Evolutionary conservation across 179 eudicot genomes (phyloP).

Genomic region (Beta corolliflora): DNA sequence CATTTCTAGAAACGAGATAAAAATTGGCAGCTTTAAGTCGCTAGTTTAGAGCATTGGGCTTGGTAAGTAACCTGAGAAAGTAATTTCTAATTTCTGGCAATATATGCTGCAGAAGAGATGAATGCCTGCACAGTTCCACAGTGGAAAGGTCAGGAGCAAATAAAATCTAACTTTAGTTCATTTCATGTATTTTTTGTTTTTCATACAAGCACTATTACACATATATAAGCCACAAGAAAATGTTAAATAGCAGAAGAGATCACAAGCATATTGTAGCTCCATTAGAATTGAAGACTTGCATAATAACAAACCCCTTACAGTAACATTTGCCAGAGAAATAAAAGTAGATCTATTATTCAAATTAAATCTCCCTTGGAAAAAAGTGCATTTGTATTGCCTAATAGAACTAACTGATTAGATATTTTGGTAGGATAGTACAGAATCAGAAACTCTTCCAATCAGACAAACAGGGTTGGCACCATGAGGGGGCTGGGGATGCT

Average conservation of each 20-base stretch:
- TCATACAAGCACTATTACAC: background rate
- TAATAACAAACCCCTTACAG: background rate
- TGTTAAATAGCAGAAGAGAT: background rate
- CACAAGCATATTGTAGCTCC: background rate
- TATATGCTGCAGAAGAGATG: constrained; percentile 52
- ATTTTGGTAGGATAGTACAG: background rate
- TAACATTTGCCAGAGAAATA: constrained; percentile 5
- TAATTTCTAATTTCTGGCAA: constrained; percentile 74
- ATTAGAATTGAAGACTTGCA: background rate
- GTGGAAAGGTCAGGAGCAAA: background rate
- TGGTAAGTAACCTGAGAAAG: constrained; percentile 49
- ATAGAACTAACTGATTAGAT: background rate
- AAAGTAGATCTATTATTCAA: background rate
- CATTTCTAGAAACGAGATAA: constrained; percentile 6
- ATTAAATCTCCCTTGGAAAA: background rate
- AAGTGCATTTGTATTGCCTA: background rate
- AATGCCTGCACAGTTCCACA: constrained; percentile 50
- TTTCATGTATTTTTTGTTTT: too few species aligned
- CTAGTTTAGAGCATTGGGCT: constrained; percentile 28
- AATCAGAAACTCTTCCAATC: background rate
- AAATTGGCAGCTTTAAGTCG: constrained; percentile 1
- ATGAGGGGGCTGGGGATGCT: too few species aligned
- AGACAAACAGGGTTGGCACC: too few species aligned
- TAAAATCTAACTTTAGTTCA: background rate
- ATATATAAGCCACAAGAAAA: constrained; percentile 3